Conservation (phyloP, 2,329 filamentous ascomycete genomes). For the Fusarium compactum region DNA sequence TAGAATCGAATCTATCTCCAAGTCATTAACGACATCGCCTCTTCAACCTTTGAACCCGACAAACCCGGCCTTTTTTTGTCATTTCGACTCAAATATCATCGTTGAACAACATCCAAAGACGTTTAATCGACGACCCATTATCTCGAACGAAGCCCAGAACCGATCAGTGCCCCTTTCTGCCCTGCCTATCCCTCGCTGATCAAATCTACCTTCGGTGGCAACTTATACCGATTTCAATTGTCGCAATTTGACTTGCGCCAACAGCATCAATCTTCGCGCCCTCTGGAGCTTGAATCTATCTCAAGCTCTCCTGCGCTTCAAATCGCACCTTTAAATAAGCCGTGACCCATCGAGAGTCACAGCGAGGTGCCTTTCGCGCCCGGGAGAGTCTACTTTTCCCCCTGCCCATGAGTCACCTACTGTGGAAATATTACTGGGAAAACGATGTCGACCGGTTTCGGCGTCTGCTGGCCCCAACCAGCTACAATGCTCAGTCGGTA, state of each 20-base stretch:
- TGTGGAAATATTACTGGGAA: conserved; percentile 97
- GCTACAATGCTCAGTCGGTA: conserved; percentile 66
- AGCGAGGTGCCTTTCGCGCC: conserved; percentile 82
- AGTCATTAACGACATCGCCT: conserved; percentile 28
- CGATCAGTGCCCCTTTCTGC: conserved; percentile 17
- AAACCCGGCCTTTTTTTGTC: conserved; percentile 19
- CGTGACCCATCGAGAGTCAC: conserved; percentile 85
- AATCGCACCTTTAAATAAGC: conserved; percentile 86
- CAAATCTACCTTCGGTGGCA: conserved; percentile 41
- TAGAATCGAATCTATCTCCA: conserved; percentile 29
- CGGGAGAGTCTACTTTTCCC: conserved; percentile 52
- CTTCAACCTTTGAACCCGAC: conserved; percentile 14
- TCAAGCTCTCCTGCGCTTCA: conserved; percentile 51
- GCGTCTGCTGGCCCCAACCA: conserved; percentile 82
- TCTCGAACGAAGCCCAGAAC: conserved; percentile 3
- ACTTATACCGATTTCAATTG: conserved; percentile 31
- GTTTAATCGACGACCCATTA: background rate
- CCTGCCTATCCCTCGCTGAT: conserved; percentile 16
- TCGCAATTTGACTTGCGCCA: conserved; percentile 30
- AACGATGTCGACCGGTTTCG: conserved; percentile 97
- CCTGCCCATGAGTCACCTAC: conserved; percentile 87
- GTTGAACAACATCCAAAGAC: background rate
- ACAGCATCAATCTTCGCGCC: conserved; percentile 1
- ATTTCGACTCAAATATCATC: background rate
- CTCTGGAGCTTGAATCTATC: conserved; percentile 6